Evolutionary conservation across 2,329 filamentous ascomycete species (phyloP).

Genomic region (Stemphylium vesicarium): DNA sequence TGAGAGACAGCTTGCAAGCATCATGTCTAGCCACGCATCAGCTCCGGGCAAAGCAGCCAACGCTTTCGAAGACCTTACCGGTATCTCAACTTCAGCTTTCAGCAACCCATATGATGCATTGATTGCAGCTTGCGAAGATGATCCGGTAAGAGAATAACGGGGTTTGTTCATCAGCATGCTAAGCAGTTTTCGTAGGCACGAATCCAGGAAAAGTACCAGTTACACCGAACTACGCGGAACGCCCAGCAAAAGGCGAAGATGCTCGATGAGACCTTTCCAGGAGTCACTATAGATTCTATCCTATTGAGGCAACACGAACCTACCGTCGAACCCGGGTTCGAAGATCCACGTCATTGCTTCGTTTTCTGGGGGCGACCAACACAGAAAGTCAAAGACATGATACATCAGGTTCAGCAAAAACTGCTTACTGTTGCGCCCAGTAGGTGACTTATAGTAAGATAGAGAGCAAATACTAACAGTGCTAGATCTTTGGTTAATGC

Average conservation of each 20-base stretch:
- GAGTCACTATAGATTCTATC: conserved; percentile 77
- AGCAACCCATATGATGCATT: conserved; percentile 80
- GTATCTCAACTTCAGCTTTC: conserved; percentile 45
- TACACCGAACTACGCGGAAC: conserved; percentile 78
- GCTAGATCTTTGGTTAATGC: conserved; percentile 85
- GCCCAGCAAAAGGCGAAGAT: conserved; percentile 76
- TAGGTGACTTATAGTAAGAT: conserved; percentile 52
- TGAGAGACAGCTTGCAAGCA: neutral
- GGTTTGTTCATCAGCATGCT: neutral
- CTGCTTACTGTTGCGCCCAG: conserved; percentile 71
- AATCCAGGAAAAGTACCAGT: conserved; percentile 74
- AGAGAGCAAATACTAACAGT: conserved; percentile 8
- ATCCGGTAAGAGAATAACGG: conserved; percentile 62
- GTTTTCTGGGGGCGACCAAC: conserved; percentile 90
- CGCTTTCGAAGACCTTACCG: conserved; percentile 50
- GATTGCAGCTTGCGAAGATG: conserved; percentile 69
- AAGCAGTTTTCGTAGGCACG: conserved; percentile 55
- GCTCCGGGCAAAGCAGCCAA: conserved; percentile 25
- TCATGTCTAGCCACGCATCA: conserved; percentile 23
- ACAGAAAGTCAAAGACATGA: conserved; percentile 69
- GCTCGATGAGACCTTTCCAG: conserved; percentile 69
- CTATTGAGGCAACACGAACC: conserved; percentile 72
- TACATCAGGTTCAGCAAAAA: conserved; percentile 71
- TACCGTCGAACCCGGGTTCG: conserved; percentile 69
- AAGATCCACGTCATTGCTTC: conserved; percentile 80